Percentiles rank a stretch among this genome's conserved stretches.
phyloP scores from a whole-genome alignment of 768 basidiomycete species.

The Nidularia pulvinata region DNA sequence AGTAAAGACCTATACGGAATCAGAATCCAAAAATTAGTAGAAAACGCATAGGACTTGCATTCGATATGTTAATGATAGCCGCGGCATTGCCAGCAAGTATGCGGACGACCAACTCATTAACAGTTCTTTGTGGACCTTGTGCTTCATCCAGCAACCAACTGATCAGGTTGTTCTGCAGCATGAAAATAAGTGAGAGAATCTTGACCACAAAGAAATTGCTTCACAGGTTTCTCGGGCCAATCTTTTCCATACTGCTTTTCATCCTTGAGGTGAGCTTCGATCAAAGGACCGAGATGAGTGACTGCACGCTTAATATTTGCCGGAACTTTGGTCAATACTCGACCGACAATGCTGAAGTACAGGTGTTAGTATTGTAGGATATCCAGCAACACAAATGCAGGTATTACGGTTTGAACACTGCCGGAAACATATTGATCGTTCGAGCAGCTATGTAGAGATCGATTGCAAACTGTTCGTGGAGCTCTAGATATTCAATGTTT shows the following conservation, averaged over 20 bases:
- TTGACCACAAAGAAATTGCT: neutral
- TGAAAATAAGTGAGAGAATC: too few relatives aligned
- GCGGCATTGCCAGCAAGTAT: constrained; percentile 35
- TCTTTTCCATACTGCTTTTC: neutral
- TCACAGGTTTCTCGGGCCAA: neutral
- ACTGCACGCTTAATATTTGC: neutral
- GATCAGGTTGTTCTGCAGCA: constrained; percentile 5
- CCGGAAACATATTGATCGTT: constrained; percentile 6
- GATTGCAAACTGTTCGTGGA: neutral
- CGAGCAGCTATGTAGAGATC: neutral
- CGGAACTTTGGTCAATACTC: constrained; percentile 4
- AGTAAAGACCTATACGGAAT: too few relatives aligned
- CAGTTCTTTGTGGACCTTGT: constrained; percentile 9
- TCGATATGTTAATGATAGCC: constrained; percentile 37
- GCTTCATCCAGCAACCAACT: constrained; percentile 15
- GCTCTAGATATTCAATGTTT: neutral
- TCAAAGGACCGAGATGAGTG: constrained; percentile 10
- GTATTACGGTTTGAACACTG: neutral
- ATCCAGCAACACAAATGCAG: neutral
- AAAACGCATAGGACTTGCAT: constrained; percentile 13
- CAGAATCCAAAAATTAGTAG: too few relatives aligned
- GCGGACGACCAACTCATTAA: constrained; percentile 12
- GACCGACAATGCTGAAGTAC: constrained; percentile 7
- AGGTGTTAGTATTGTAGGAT: constrained; percentile 17
- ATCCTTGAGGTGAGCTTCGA: neutral